Base-by-base conservation (phyloP, 2,329 filamentous ascomycete genomes). In the Penicillium digitatum region DNA sequence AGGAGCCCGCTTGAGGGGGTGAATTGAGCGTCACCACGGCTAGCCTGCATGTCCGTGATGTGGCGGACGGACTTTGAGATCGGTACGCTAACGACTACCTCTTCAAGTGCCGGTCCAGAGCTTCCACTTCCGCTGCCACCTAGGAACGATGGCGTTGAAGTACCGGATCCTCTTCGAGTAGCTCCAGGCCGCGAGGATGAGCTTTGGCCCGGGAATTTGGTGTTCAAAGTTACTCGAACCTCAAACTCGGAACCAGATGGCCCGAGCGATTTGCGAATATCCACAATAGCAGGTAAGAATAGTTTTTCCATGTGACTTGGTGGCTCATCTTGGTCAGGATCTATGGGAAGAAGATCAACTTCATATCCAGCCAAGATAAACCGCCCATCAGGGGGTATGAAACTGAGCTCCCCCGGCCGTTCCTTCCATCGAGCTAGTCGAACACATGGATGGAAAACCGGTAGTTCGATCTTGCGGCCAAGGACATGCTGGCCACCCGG, bases 391-490 rank as follows among this genome's bases (percentile, higher is more conserved):
- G 94, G 94, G 2, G 94, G 94, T 12, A 99, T 84, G 67, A 99
- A 99, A 69, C 90, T 95, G n/a, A 99, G 79, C 61, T 96, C 89
- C 3, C 94, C 94, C 0, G 92, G 90, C 52, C 85, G 83, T 65
- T 95, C 90, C 64, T 87, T 87, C 94, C 94, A 99, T 60, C 86
- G 82, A n/a, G 87, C 88, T 3, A 99, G 78, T 18, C 94, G 82
- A 9, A 99, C 94, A 66, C 94, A 97, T 0, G 94, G 94, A 70
- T 99, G 94, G 65, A 99, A 99, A 0, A 96, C 91, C 1, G 93
- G 94, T 2, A 96, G 78, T 61, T 95, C 87, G 71, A 99, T 84
- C 34, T 92, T 82, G 59, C 82, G 84, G 16, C 79, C 81, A 46
- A 96, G 80, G 48, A 87, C 87, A 67, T 89, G 87, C 61, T 86